Evolutionary conservation across 2,329 filamentous ascomycete genomes (phyloP), one percentile per base, ranked within the genome.

Genomic region (Arthrinium phaeospermum): DNA sequence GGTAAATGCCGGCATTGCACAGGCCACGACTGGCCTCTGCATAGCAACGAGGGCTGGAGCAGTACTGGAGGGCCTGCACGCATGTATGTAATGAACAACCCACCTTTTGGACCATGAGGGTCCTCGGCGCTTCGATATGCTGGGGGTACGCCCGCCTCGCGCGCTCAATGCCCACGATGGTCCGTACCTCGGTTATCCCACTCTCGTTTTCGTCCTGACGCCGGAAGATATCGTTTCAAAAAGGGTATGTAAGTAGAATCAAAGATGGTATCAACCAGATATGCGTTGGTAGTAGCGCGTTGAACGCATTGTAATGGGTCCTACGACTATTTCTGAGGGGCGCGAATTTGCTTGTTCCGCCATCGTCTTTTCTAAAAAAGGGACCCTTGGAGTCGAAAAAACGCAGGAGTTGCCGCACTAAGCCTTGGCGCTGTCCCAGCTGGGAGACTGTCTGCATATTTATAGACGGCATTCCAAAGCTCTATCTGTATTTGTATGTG

Each of bases 121-220:
- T 53, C 49, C 14, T 53, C 24, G 49, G 49, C 49, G 24, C 24
- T 57, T 57, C 53, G 53, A 61, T 61, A 61, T 61, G 53, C 30
- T 61, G 53, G 30, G 53, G 53, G 7, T 30, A 61, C 53, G 53
- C 53, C 53, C 53, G 53, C 27, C 30, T 61, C 53, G 53, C 53
- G 19, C 53, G 19, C 53, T 34, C 34, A 16, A 34, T 61, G 19
- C 53, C 53, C 53, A 61, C 53, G 53, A 61, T 37, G 53, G 53
- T 22, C 53, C 53, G 53, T 61, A 61, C 53, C 30, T 61, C 53
- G 53, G 53, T 61, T 61, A 34, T 61, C 19, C 53, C 53, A 37
- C 30, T 57, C 13, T 10, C 45, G 16, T 49, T 10, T 19, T 49
- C 19, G 8, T 22, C 16, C 30, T 34, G 19, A 34, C 16, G 30